Evolutionary conservation across 169 alveolate genomes (phyloP), one percentile per base, ranked within the genome.

Genomic region (Plasmodium malariae): DNA sequence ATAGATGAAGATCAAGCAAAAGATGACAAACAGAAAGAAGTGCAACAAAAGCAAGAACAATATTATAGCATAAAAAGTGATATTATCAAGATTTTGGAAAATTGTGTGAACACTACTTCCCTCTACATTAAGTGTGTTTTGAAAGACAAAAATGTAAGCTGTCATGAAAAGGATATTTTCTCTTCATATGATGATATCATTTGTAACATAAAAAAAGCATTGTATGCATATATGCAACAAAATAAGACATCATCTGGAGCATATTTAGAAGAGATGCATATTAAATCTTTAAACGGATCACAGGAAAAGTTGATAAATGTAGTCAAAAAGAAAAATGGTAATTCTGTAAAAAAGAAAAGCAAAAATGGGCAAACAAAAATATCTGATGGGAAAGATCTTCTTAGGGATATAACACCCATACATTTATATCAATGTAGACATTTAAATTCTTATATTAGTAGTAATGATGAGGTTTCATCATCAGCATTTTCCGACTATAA

Each of bases 161-260:
- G 5, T 19, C 57, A 48, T 55, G 85, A 83, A 71, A 83, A 83
- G 59, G 83, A 67, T 21, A 34, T 83, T n/a, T 83, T 83, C 54
- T 21, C 28, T 19, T 34, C 51, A 40, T 83, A 83, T 45, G 63
- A 67, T 34, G 83, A 83, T 32, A 83, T 83, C 59, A 43, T 83
- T 49, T 57, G 67, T 51, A 65, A 83, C 24, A 83, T 83, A 37
- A 83, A 65, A 83, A 67, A 83, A 2, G 91, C 91, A 26, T n/a
- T 83, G 26, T 19, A 26, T n/a, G 54, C 48, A 40, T 83, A 54
- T 32, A 26, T 67, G 28, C 36, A 36, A n/a, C 71, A 65, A 45
- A 63, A 24, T 54, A 45, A 49, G 36, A 40, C 28, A 30, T 60
- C 54, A 78, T 34, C 40, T 12, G 26, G 9, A 12, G 26, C n/a